Base-by-base conservation (phyloP, 345 rosid genomes). In the Stellera chamaejasme region DNA sequence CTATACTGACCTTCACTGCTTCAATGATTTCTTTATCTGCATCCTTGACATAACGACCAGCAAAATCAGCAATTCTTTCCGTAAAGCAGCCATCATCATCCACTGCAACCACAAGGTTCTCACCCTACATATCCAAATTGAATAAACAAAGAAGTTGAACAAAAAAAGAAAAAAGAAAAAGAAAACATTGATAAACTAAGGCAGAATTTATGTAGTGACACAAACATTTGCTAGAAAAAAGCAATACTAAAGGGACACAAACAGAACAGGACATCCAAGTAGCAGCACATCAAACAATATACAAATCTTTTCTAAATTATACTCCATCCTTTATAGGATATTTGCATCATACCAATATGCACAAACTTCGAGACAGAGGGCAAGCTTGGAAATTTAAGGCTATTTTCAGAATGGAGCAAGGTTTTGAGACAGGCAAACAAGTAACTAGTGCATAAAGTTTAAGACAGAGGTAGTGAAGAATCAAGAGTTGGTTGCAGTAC, bases 41-140 rank as follows among this genome's bases (percentile, higher is more conserved):
- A 76, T 80, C 96, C 75, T 93, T 93, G 55, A 90, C 97, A 71
- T 89, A 80, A 36, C 76, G 56, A 55, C 96, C 95, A 50, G 69
- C 50, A 58, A 93, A 93, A 55, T 87, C 90, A 12, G 88, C 54
- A 66, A 93, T 75, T 72, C 78, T 89, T 61, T 69, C 85, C 48
- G 83, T 82, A 70, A 93, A 93, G 64, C 63, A 79, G 48, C 99
- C 99, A 74, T 93, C 99, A 53, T 90, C 97, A 67, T 93, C 99
- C 69, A 93, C 99, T 15, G 97, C 85, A 50, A 93, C 97, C 25
- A 85, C 72, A 70, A 93, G 67, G 58, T 72, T 76, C 59, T 85
- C 97, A 8, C 90, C 96, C 97, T 89, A 66, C 52, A 65, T 44
- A 50, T 19, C 58, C 62, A 39, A 27, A 39, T 13, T 10, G 55